Evolutionary conservation across 805 yeast species (phyloP), one percentile per base, ranked within the genome.

Genomic region (Monosporozyma aerobia): DNA sequence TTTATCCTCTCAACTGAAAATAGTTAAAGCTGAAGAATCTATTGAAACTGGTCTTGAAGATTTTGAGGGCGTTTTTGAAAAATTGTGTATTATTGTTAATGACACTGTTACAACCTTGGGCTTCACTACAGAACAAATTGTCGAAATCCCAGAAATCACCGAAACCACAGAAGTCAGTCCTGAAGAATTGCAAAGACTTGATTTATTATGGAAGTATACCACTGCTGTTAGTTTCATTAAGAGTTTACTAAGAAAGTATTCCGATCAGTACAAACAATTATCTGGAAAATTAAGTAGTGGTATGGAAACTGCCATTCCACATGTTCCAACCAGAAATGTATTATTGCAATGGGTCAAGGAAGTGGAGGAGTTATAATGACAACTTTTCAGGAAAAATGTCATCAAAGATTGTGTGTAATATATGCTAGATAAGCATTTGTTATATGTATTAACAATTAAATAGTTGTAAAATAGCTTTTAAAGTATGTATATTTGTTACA

Each of bases 181-280:
- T 32, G 51, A 48, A 43, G 72, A 63, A 4, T 53, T 70, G 10
- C 70, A 65, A 30, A 62, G 60, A 6, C 57, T 63, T 30, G 78
- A 76, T 54, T 41, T 64, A 9, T 57, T 60, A 32, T 76, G 79
- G 79, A 75, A 75, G 51, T 73, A 75, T 51, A 67, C 69, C 32
- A 63, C 70, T 7, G 56, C 69, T 10, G 48, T 71, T 45, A 68
- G 73, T 16, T 68, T 76, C 47, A 50, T 69, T 14, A 73, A 73
- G 59, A 67, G 75, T 51, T 22, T 71, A 13, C 47, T 74, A 51
- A 73, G 78, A 67, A 73, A 73, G 50, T 71, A 71, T 51, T 77
- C 80, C 2, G 73, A 69, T 40, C 77, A 79, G 16, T 80, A 57
- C 59, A 60, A 55, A 11, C 49, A 57, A 10, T 52, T 73, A 33